Base-by-base conservation (phyloP, 306 rosid species). In the Oxytropis ochrocephala region DNA sequence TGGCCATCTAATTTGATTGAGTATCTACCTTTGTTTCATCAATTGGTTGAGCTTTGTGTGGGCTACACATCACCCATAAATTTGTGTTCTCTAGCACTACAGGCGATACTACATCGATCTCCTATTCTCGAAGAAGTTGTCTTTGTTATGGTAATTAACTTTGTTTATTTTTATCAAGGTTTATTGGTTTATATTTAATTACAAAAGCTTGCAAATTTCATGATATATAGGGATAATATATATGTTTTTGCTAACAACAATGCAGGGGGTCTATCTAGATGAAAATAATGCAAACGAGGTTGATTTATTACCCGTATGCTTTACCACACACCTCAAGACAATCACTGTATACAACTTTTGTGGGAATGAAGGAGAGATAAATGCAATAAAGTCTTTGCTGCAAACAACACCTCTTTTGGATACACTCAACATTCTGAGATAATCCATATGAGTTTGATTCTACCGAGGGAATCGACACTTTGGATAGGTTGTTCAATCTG, bases 321-420 rank as follows among this genome's bases (percentile, higher is more conserved):
- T 68, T 0, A 12, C 0, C 44, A 51, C 24, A 17, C 21, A 42
- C 1, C 51, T 76, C 2, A 69, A 41, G 33, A 61, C 10, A 0
- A 42, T 76, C 8, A 60, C 1, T 50, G 30, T 76, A 8, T 2
- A 2, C 41, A 55, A 11, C 3, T 76, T 76, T 51, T 0, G 1
- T 5, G 70, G 80, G 12, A 4, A 0, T 0, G 61, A 8, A 24
- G 39, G 3, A 6, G 75, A 76, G 56, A 5, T 76, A 2, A 6
- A 17, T 30, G 80, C 80, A 0, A 60, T 76, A 1, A 49, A 42
- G 5, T 19, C 9, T 30, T 18, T 76, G 33, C 2, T 76, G 49
- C 5, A 32, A 18, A 24, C 3, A 12, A 7, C 39, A 1, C 14
- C 18, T 0, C 8, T 30, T 10, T 61, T 76, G 75, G 58, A 69